Evolutionary conservation across 225 moss, liverwort and hornwort genomes (phyloP), one percentile per base, ranked within the genome.

Genomic region (Thuidium tamariscinum): DNA sequence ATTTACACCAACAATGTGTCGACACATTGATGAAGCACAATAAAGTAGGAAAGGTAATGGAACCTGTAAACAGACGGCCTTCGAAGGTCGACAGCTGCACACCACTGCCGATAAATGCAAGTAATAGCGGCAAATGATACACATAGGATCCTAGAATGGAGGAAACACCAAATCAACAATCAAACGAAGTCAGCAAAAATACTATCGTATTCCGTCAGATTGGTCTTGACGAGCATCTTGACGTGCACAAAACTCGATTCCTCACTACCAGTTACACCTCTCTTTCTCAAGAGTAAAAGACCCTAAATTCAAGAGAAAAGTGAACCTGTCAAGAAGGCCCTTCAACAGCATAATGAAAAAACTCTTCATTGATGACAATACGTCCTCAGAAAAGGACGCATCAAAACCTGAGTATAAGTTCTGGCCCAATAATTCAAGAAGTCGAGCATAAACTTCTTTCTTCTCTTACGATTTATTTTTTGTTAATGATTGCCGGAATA

Each of bases 21-120:
- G 22, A 41, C 39, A 18, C 51, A 70, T 16, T 76, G 65, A 56
- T 42, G 65, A 62, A 44, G 80, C 91, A 77, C 55, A 65, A 83
- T 36, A 70, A 30, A 77, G 63, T 37, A 29, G 25, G 26, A 52
- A 71, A 23, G 32, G 59, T 67, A 42, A 77, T 80, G 55, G 46
- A 41, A 98, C 98, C 98, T 98, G 95, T 88, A 98, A 94, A 88
- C 98, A 98, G 36, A 98, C 98, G 41, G 95, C 96, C 93, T 95
- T 98, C 68, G 95, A 93, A 66, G 98, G 98, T 68, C 96, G 98
- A 87, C 98, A 98, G 84, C 90, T 90, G 92, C 98, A 98, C 87
- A 96, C 95, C 84, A 98, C 95, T 87, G 96, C 95, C 88, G 98
- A 98, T 64, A 98, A 86, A 89, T 96, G 98, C 84, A 98, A 85